Conservation (phyloP, 441 rosid genomes). For the Iberis amara region DNA sequence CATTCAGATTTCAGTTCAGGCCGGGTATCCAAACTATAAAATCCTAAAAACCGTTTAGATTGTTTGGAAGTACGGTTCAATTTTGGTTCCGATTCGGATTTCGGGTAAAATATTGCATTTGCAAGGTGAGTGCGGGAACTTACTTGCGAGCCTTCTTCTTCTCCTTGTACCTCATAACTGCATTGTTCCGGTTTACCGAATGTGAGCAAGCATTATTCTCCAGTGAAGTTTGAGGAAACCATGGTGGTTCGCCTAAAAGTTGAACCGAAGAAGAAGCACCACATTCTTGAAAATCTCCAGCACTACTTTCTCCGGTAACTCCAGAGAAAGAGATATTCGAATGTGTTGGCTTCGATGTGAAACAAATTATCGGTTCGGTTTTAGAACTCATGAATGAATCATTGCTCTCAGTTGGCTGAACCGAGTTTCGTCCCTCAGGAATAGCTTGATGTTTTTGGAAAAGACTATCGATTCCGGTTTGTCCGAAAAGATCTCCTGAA, state of each 20-base stretch:
- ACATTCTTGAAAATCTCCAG: conserved; percentile 87
- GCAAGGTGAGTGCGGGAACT: conserved; percentile 27
- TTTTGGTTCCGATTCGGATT: no score
- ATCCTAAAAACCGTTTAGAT: no score
- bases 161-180: conserved; percentile 95
- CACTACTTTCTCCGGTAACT: conserved; percentile 72
- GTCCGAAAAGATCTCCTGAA: conserved; percentile 73
- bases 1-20: no score
- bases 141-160: conserved; percentile 94
- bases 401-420: conserved; percentile 72
- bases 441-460: conserved; percentile 51
- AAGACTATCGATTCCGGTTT: conserved; percentile 83
- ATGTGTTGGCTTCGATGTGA: conserved; percentile 46
- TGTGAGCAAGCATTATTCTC: conserved; percentile 36
- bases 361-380: conserved; percentile 79
- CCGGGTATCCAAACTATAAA: no score
- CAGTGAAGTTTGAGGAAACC: conserved; percentile 73
- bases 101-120: not conserved
- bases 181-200: conserved; percentile 65
- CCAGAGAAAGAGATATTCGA: conserved; percentile 90
- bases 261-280: conserved; percentile 69
- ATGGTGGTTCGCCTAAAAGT: conserved; percentile 85
- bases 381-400: conserved; percentile 56
- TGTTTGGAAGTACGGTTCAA: no score
- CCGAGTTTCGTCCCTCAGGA: conserved; percentile 37